phyloP scores from a whole-genome alignment of 2,329 filamentous ascomycete genomes.

The Nakataea oryzae region DNA sequence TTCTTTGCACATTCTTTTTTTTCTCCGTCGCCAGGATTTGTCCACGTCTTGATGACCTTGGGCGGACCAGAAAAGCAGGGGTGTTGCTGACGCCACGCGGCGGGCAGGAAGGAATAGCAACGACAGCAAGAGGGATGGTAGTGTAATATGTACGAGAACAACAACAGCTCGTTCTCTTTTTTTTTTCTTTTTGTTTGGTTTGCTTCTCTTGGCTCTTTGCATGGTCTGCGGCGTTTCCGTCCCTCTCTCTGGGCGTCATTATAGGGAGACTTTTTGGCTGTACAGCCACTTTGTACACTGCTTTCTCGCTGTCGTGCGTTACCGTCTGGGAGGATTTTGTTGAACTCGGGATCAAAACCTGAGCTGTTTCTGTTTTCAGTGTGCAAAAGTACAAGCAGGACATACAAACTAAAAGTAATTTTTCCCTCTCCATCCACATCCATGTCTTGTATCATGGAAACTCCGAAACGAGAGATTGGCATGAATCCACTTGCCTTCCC shows the following conservation, averaged over 20 bases:
- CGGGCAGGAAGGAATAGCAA: not conserved
- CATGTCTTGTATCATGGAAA: not conserved
- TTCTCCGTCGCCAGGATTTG: not conserved
- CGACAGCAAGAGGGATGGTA: not conserved
- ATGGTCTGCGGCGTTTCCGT: not conserved
- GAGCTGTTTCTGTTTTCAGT: not conserved
- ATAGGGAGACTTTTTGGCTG: not conserved
- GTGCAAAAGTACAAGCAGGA: not conserved
- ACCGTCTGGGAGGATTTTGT: too few relatives aligned
- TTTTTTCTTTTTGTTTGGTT: not conserved
- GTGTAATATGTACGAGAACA: not conserved
- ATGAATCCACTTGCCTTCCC: too few relatives aligned
- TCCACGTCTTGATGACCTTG: not conserved
- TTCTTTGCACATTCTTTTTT: too few relatives aligned
- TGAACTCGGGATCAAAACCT: not conserved
- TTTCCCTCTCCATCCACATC: not conserved
- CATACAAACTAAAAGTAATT: not conserved
- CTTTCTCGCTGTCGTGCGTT: not conserved
- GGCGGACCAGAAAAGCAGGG: not conserved
- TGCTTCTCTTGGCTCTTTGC: not conserved
- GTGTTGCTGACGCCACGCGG: not conserved
- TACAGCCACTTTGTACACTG: not conserved
- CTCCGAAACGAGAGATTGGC: too few relatives aligned
- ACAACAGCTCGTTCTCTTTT: not conserved
- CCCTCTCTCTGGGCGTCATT: not conserved